Base-by-base conservation (phyloP, 176 grass and related monocot genomes). In the Musa schizocarpa region DNA sequence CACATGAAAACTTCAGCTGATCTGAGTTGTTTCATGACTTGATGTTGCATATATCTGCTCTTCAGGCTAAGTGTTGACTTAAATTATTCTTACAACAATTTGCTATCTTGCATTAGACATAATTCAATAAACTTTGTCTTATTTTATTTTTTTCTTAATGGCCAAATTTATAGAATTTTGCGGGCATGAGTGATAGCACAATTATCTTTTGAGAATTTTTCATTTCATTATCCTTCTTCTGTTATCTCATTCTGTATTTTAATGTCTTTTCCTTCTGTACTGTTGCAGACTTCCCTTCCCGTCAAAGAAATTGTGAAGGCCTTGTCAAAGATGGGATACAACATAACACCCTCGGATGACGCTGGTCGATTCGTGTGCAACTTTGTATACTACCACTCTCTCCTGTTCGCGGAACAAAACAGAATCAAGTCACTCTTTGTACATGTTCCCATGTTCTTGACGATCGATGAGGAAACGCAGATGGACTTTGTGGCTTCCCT, bases 381-480 rank as follows among this genome's bases (percentile, higher is more conserved):
- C 77, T 96, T 88, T 29, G 87, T 96, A 72, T 96, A 96, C 63
- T 96, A 96, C 76, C 90, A 88, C 57, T 96, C 93, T 9, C 89
- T 97, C 76, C 88, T 83, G 84, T 97, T 97, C 4, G 79, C 82
- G 1, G 90, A 93, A 81, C 83, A 97, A 74, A 80, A 88, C 0
- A 57, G 86, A 43, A 90, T 93, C 53, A 84, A 92, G 62, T 97
- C 93, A 43, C 90, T 97, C 59, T 97, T 97, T 54, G 93, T 97
- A 69, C 93, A 97, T 71, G 90, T 97, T 49, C 93, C 93, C 27
- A 90, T 97, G 62, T 97, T 97, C 81, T 74, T 79, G 74, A 93
- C 88, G 19, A 87, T 97, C 13, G 88, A 93, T 11, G 86, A 97
- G 81, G 80, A 87, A 71, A 83, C 90, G 52, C 93, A 97, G 84